A percentile compares a stretch with the other conserved stretches of the same genome.
Conservation (phyloP, 306 rosid genomes). For the Urtica urens region DNA sequence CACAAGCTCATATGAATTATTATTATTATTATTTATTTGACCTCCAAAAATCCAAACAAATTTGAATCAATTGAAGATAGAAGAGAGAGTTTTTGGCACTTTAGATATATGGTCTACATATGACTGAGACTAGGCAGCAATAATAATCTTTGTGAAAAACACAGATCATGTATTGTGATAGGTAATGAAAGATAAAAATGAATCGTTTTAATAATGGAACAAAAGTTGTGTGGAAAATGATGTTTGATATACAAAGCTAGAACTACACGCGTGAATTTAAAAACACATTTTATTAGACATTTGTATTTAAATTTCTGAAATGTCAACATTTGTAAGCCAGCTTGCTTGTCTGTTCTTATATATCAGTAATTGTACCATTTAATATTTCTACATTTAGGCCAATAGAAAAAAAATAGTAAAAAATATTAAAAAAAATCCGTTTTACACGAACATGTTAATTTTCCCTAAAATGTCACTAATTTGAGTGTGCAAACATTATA, state of each 20-base stretch:
- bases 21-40: no score
- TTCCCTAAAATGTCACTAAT: no score
- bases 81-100: slow-evolving; percentile 26
- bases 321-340: slow-evolving; percentile 7
- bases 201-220: slow-evolving; percentile 11
- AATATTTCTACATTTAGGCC: no score
- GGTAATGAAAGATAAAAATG: not conserved
- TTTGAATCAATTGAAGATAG: no score
- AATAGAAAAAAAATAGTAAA: no score
- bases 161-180: slow-evolving; percentile 18
- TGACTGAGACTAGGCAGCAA: slow-evolving; percentile 21
- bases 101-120: slow-evolving; percentile 31
- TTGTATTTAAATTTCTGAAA: not conserved
- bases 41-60: no score
- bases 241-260: slow-evolving; percentile 28
- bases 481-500: no score
- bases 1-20: no score
- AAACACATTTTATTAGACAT: slow-evolving; percentile 1
- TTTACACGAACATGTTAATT: no score
- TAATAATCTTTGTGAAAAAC: slow-evolving; percentile 32
- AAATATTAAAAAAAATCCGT: no score
- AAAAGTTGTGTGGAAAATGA: slow-evolving; percentile 36
- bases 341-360: slow-evolving; percentile 1
- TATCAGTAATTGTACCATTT: no score
- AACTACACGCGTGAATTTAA: slow-evolving; percentile 15